Percentiles rank a stretch among this genome's conserved stretches.
These are phyloP conservation scores for Grosmannia serpens DNA, from an alignment of 2,329 filamentous ascomycete species.

Conservation along the genomic window DNA sequence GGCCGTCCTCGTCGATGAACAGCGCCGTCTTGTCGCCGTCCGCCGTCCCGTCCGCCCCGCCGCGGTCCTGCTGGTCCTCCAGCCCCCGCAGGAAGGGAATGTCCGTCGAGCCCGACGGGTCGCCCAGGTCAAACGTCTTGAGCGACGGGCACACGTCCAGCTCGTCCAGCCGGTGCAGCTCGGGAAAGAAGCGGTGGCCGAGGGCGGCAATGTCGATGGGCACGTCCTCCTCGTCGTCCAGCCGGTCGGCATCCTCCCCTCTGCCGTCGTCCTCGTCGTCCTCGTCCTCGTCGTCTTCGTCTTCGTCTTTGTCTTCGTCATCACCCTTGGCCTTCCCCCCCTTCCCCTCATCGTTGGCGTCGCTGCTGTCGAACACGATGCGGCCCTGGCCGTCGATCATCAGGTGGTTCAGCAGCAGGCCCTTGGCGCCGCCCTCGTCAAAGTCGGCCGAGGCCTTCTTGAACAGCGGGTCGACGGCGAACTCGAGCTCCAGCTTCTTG, in stretches of 20 bases:
- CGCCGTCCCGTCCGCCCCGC: constrained; percentile 46
- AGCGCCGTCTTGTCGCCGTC: constrained; percentile 60
- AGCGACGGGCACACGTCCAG: constrained; percentile 92
- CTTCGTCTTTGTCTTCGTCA: constrained; percentile 22
- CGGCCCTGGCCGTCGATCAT: constrained; percentile 84
- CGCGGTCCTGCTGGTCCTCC: constrained; percentile 71
- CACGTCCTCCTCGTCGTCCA: constrained; percentile 38
- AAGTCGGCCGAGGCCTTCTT: constrained; percentile 98
- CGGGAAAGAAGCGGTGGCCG: constrained; percentile 73
- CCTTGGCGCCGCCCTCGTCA: constrained; percentile 94
- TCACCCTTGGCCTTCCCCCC: constrained; percentile 25
- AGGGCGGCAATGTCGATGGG: constrained; percentile 72
- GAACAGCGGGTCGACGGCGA: constrained; percentile 94
- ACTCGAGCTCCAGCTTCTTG: constrained; percentile 96
- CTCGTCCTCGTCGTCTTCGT: constrained; percentile 18
- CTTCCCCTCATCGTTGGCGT: constrained; percentile 46
- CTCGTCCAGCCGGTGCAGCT: constrained; percentile 63
- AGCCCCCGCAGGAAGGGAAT: constrained; percentile 85
- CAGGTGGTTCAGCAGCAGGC: constrained; percentile 87
- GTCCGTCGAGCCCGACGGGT: constrained; percentile 73
- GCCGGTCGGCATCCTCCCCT: constrained; percentile 17
- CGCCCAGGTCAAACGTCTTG: constrained; percentile 85
- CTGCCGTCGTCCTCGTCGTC: constrained; percentile 16
- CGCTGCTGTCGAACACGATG: constrained; percentile 97
- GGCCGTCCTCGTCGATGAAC: constrained; percentile 79